Evolutionary conservation across 495 filamentous ascomycete species (phyloP).

Genomic region (Lophium mytilinum): DNA sequence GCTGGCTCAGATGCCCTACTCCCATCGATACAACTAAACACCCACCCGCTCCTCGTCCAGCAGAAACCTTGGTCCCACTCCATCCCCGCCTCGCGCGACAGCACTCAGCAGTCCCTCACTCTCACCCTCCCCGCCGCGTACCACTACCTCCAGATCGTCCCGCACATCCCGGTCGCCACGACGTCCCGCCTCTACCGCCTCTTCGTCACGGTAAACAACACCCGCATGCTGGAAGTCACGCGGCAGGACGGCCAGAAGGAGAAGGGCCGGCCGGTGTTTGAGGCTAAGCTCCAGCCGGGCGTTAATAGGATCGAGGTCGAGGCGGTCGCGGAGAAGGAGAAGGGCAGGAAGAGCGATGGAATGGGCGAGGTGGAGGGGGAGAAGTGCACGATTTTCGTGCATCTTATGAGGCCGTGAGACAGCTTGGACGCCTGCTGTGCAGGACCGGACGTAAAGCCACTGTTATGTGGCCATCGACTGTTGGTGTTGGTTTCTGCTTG

Average conservation of each 20-base stretch:
- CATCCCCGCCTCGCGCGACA: slow-evolving; percentile 51
- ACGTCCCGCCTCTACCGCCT: slow-evolving; percentile 54
- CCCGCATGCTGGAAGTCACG: slow-evolving; percentile 20
- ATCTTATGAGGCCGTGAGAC: slow-evolving; percentile 26
- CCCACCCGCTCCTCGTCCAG: slow-evolving; percentile 52
- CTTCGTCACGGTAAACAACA: slow-evolving; percentile 48
- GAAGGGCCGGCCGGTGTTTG: slow-evolving; percentile 30
- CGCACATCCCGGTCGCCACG: slow-evolving; percentile 48
- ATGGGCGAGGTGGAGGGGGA: slow-evolving; percentile 31
- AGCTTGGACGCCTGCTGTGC: too few relatives aligned
- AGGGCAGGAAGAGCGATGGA: slow-evolving; percentile 7
- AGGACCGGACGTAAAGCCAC: too few relatives aligned
- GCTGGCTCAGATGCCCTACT: slow-evolving; percentile 25
- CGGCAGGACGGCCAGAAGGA: slow-evolving; percentile 18
- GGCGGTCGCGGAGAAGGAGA: slow-evolving; percentile 27
- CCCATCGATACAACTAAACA: slow-evolving; percentile 45
- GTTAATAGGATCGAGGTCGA: slow-evolving; percentile 37
- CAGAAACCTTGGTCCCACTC: slow-evolving; percentile 43
- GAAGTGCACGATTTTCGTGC: slow-evolving; percentile 33
- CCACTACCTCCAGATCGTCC: slow-evolving; percentile 56
- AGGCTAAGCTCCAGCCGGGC: slow-evolving; percentile 29
- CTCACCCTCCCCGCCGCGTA: slow-evolving; percentile 56
- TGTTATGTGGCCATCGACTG: too few relatives aligned
- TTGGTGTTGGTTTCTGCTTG: too few relatives aligned
- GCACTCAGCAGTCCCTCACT: slow-evolving; percentile 60